Evolutionary conservation across 768 basidiomycete species (phyloP).

Genomic region (Pleurotus tuber-regium): DNA sequence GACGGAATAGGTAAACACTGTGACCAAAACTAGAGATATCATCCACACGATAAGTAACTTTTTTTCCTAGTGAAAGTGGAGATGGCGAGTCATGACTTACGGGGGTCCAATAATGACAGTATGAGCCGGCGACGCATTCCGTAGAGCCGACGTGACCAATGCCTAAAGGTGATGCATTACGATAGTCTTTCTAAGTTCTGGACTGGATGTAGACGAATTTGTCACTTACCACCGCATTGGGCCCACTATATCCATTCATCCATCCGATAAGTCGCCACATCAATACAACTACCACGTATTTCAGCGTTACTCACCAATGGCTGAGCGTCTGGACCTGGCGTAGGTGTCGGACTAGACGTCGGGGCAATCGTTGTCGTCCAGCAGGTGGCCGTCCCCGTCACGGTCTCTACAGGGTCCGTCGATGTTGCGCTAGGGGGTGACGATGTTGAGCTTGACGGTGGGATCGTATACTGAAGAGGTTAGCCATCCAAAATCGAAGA

Average conservation of each 20-base stretch:
- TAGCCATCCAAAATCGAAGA: neutral
- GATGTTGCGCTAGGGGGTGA: too few species aligned
- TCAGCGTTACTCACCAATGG: neutral
- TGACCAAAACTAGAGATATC: neutral
- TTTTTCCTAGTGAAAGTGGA: too few species aligned
- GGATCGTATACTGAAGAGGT: neutral
- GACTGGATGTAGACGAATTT: neutral
- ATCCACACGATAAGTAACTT: too few species aligned
- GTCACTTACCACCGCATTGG: conserved; percentile 6
- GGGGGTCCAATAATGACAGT: neutral
- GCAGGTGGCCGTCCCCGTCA: conserved; percentile 3
- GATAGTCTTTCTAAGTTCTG: neutral
- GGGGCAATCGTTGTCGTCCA: conserved; percentile 2
- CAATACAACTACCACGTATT: neutral
- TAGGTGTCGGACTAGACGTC: neutral
- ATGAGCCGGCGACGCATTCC: neutral
- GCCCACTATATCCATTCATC: neutral
- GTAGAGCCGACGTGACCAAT: neutral
- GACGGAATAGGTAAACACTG: neutral
- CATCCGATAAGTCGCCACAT: too few species aligned
- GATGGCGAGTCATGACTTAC: too few species aligned
- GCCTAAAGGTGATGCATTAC: neutral
- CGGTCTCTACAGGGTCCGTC: neutral
- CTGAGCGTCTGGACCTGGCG: neutral
- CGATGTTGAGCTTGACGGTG: too few species aligned